phyloP scores from a whole-genome alignment of 2,329 filamentous ascomycete species.

The Cordyceps fumosorosea region DNA sequence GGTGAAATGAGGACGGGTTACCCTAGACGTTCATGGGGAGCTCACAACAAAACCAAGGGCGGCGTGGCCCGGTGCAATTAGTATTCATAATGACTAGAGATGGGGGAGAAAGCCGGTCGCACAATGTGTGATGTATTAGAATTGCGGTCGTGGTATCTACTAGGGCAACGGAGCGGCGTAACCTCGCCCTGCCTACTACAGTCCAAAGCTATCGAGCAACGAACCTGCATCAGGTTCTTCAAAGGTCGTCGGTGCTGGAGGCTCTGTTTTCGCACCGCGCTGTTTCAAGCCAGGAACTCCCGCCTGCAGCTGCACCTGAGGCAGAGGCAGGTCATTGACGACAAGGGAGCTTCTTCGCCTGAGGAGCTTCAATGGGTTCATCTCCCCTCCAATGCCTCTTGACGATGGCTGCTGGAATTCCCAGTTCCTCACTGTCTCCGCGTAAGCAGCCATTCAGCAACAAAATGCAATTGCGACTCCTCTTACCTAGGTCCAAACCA shows the following conservation, averaged over 20 bases:
- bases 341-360: constrained; percentile 70
- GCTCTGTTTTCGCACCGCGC: constrained; percentile 31
- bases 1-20: no score
- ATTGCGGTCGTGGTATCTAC: not conserved
- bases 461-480: constrained; percentile 8
- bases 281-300: constrained; percentile 30
- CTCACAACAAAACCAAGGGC: no score
- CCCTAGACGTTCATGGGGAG: no score
- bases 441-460: not conserved
- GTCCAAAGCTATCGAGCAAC: constrained; percentile 87
- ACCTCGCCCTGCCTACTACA: constrained; percentile 40
- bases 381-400: constrained; percentile 35
- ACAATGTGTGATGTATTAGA: not conserved
- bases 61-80: no score
- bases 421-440: constrained; percentile 62
- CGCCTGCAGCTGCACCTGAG: constrained; percentile 35
- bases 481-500: constrained; percentile 71
- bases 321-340: constrained; percentile 60
- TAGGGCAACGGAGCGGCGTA: not conserved
- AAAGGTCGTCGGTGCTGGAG: constrained; percentile 69
- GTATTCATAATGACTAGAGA: no score
- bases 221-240: constrained; percentile 88
- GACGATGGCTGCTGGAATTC: constrained; percentile 58
- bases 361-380: constrained; percentile 62
- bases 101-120: not conserved